Percentiles rank a stretch among this genome's conserved stretches.
phyloP scores from a whole-genome alignment of 352 stramenopile species.

The Phytophthora cajani region DNA sequence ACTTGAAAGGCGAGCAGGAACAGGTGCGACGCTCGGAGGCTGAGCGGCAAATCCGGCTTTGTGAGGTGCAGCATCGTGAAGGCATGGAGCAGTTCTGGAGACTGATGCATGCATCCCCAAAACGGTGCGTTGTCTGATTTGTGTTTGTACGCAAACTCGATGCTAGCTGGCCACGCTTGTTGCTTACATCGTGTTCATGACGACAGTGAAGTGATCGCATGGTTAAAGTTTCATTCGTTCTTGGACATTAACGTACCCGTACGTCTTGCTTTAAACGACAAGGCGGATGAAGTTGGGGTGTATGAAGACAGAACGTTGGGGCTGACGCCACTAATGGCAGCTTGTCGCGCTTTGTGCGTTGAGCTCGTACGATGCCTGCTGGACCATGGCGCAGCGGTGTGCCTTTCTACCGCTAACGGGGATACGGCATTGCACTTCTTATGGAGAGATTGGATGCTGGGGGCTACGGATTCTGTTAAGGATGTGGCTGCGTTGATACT shows the following conservation, averaged over 20 bases:
- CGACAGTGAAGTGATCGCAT: conserved; percentile 61
- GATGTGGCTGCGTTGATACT: conserved; percentile 37
- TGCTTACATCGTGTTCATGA: conserved; percentile 5
- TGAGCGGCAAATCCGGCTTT: conserved; percentile 48
- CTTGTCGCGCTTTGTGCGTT: conserved; percentile 55
- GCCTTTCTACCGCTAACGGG: conserved; percentile 67
- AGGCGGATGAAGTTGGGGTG: conserved; percentile 10
- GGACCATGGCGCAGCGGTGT: conserved; percentile 53
- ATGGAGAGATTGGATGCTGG: conserved; percentile 51
- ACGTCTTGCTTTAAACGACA: conserved; percentile 4
- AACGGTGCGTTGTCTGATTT: conserved; percentile 32
- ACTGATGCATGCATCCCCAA: conserved; percentile 46
- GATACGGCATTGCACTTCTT: conserved; percentile 75
- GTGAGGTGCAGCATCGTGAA: conserved; percentile 40
- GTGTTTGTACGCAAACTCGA: not conserved
- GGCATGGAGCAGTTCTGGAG: conserved; percentile 69
- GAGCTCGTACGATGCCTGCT: conserved; percentile 60
- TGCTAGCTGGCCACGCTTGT: not conserved
- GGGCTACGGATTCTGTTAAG: conserved; percentile 35
- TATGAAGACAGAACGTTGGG: conserved; percentile 42
- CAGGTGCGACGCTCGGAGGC: conserved; percentile 27
- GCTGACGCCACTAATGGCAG: conserved; percentile 74
- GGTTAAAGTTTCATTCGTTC: conserved; percentile 70
- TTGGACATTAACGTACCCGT: conserved; percentile 74
- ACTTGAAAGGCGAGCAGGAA: conserved; percentile 44